Conservation (phyloP, 441 rosid species). For the Lagerstroemia fauriei region DNA sequence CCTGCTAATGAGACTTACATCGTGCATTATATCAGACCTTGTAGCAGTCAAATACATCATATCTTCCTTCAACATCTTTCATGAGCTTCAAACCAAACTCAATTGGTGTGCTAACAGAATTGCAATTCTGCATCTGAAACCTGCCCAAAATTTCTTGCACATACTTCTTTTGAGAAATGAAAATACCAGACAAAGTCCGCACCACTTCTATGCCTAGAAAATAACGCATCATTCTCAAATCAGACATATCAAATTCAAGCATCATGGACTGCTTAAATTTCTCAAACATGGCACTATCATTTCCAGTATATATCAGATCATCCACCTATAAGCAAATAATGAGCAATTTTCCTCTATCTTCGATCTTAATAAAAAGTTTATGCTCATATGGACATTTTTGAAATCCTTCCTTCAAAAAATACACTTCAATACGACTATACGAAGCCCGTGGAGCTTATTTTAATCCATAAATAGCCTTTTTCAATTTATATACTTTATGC, state of each 20-base stretch:
- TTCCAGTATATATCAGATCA: background rate
- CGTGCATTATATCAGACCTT: no score
- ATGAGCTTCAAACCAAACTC: background rate
- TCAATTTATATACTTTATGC: background rate
- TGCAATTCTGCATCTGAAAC: slow-evolving; percentile 1
- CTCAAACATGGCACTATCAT: background rate
- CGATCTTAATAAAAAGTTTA: background rate
- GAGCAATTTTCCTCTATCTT: background rate
- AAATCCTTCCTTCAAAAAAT: background rate
- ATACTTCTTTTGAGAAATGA: background rate
- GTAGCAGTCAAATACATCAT: background rate
- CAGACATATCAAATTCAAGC: background rate
- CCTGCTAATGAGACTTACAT: background rate
- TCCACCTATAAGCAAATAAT: background rate
- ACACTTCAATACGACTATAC: background rate
- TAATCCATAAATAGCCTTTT: background rate
- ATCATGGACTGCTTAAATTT: background rate
- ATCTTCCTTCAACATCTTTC: background rate
- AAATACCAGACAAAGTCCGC: background rate
- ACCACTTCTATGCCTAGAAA: background rate
- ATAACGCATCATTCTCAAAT: background rate
- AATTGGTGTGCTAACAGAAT: background rate
- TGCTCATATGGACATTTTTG: background rate
- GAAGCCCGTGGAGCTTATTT: background rate
- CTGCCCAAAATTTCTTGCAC: background rate